Base-by-base conservation (phyloP, 345 rosid species). In the Lepidium sativum region DNA sequence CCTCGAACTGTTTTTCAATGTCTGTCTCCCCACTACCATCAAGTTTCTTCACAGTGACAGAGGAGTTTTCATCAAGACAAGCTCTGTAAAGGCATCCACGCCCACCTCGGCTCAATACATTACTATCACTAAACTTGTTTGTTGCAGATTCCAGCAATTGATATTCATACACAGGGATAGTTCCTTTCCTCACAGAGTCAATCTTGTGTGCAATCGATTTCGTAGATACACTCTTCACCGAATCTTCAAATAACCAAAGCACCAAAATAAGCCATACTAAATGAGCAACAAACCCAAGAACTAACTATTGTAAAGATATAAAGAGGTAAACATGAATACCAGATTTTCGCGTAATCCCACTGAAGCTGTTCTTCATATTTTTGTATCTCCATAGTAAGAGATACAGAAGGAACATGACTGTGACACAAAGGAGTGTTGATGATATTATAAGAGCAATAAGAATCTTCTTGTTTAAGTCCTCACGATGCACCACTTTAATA, bases 401-500 rank as follows among this genome's bases (percentile, higher is more conserved):
- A 59, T 79, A 84, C 9, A 78, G 53, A 17, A 92, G 72, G 52
- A 78, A 75, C 58, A 82, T 37, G 75, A 89, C 80, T 10, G 87
- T 63, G 47, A 70, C 74, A 43, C 71, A 80, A 9, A 92, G 98
- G 35, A 89, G 79, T 18, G 85, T 69, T 47, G 96, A 84, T 53
- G 96, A 82, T 42, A 80, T 78, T 63, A 89, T 71, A 43, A 92
- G 84, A 73, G 98, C 89, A 40, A 83, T 71, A 17, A 92, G 81
- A 57, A 87, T 89, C 73, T 73, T 89, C 85, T 78, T 84, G 81
- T 89, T 89, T 68, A 85, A 51, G 79, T 89, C 96, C 74, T 89
- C 82, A 43, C 80, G 89, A 65, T 83, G 80, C 63, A 80, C 86
- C 69, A 80, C 81, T 75, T 67, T 80, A 49, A 80, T 78, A 71